These are phyloP conservation scores for Aspergillus hancockii DNA, from an alignment of 495 filamentous ascomycete genomes.

Conservation along the genomic window DNA sequence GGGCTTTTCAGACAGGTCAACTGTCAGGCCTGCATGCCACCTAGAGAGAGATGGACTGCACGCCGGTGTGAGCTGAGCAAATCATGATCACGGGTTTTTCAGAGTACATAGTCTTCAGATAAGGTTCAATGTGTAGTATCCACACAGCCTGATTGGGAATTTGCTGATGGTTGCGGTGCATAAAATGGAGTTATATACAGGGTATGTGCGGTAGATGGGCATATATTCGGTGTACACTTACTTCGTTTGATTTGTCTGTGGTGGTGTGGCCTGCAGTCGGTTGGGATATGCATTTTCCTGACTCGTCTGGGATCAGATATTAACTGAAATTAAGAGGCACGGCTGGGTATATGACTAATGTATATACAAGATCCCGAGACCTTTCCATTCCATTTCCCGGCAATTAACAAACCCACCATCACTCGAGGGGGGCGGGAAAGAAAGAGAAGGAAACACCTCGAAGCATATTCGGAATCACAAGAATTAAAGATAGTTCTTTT, in stretches of 20 bases:
- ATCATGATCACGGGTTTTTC: background rate
- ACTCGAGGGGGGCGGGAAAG: background rate
- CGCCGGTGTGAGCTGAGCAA: background rate
- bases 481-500: background rate
- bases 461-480: background rate
- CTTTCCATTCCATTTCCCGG: background rate
- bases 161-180: background rate
- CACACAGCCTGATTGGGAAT: conserved; percentile 3
- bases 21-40: background rate
- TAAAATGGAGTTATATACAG: conserved; percentile 5
- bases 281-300: background rate
- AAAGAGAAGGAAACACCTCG: background rate
- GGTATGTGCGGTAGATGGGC: background rate
- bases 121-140: conserved; percentile 8
- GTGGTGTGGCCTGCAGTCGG: background rate
- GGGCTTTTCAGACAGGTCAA: background rate
- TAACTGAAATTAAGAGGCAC: background rate
- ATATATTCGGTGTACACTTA: background rate
- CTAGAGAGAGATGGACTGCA: background rate
- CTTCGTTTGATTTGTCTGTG: background rate
- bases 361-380: background rate
- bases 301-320: background rate
- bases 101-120: background rate
- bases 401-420: background rate
- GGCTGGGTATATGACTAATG: background rate